Evolutionary conservation across 495 filamentous ascomycete genomes (phyloP).

Genomic region (Astrothelium subdiscretum): DNA sequence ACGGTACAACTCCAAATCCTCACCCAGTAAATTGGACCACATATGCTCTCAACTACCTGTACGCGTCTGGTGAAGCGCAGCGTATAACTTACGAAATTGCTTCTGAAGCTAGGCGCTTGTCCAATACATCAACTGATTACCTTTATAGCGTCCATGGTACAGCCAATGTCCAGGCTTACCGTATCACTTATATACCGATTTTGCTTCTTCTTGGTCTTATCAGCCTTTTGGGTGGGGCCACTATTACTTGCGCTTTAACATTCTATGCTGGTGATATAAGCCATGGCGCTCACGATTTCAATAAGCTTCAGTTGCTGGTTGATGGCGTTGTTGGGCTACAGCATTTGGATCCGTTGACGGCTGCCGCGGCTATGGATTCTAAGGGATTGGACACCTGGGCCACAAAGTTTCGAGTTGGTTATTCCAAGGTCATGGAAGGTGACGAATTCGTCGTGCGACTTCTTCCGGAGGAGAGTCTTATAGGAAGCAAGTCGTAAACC

Average conservation of each 20-base stretch:
- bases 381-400: not conserved
- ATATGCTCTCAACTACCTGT: not conserved
- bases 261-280: not conserved
- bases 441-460: not conserved
- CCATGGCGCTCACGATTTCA: not conserved
- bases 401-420: not conserved
- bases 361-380: not conserved
- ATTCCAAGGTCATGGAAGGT: not conserved
- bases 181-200: not conserved
- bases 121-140: not conserved
- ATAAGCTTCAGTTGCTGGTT: not conserved
- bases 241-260: not conserved
- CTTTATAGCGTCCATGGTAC: not conserved
- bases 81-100: not conserved
- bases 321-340: not conserved
- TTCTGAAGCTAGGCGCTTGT: not conserved
- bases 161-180: not conserved
- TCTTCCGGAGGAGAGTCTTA: too few relatives aligned
- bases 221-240: not conserved
- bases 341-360: not conserved
- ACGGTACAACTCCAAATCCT: not conserved
- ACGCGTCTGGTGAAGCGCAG: not conserved
- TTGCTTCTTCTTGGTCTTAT: not conserved
- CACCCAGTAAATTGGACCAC: not conserved
- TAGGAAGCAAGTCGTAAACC: too few relatives aligned